Evolutionary conservation across 345 rosid species (phyloP).

Genomic region (Viola odorata): DNA sequence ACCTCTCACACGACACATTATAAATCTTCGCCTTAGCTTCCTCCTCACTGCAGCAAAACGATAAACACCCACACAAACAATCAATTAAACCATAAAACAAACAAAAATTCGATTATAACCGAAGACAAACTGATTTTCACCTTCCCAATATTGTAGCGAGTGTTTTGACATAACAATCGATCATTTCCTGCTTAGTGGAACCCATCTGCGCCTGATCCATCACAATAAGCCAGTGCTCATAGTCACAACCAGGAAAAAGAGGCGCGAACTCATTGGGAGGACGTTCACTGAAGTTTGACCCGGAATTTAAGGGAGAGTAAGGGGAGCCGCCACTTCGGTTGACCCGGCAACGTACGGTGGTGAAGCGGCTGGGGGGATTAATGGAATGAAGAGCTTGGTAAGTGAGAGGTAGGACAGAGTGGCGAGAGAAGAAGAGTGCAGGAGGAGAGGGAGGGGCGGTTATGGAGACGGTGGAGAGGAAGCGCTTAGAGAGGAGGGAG

Average conservation of each 20-base stretch:
- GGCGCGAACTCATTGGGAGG: slow-evolving; percentile 97
- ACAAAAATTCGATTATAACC: not conserved
- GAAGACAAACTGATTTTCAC: slow-evolving; percentile 16
- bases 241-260: slow-evolving; percentile 90
- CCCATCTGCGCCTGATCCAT: slow-evolving; percentile 93
- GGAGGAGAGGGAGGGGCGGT: slow-evolving; percentile 8
- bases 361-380: slow-evolving; percentile 28
- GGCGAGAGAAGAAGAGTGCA: slow-evolving; percentile 32
- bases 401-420: slow-evolving; percentile 27
- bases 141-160: slow-evolving; percentile 78
- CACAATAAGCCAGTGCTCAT: slow-evolving; percentile 93
- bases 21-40: slow-evolving; percentile 89
- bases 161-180: slow-evolving; percentile 80
- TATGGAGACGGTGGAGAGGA: slow-evolving; percentile 24
- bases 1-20: slow-evolving; percentile 95
- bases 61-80: not conserved
- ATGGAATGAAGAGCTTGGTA: slow-evolving; percentile 34
- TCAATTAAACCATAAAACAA: not conserved
- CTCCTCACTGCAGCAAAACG: slow-evolving; percentile 49
- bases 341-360: slow-evolving; percentile 59
- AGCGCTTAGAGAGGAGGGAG: slow-evolving; percentile 33
- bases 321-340: slow-evolving; percentile 64
- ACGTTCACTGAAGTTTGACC: slow-evolving; percentile 85
- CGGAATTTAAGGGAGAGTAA: slow-evolving; percentile 86
- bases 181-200: slow-evolving; percentile 89